Evolutionary conservation across 768 basidiomycete genomes (phyloP).

Genomic region (Amanita muscaria): DNA sequence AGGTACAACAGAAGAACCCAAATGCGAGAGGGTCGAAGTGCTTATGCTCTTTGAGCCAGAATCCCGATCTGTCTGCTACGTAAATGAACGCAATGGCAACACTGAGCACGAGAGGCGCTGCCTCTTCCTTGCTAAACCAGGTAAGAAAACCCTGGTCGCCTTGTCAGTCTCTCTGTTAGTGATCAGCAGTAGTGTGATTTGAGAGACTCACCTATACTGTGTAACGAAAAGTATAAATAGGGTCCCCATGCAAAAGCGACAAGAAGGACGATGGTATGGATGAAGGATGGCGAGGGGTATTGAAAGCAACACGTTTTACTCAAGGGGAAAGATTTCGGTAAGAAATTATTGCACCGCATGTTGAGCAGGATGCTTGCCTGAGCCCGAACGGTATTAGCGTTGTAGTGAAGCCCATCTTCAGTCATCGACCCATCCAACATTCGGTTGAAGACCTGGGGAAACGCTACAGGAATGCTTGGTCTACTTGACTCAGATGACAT

Average conservation of each 20-base stretch:
- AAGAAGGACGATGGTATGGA: constrained; percentile 47
- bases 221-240: constrained; percentile 26
- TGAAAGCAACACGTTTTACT: constrained; percentile 75
- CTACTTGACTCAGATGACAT: constrained; percentile 17
- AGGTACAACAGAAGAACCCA: constrained; percentile 42
- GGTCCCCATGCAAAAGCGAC: constrained; percentile 45
- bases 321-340: constrained; percentile 54
- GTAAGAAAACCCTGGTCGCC: not conserved
- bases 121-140: constrained; percentile 8
- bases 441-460: constrained; percentile 75
- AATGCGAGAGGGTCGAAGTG: constrained; percentile 68
- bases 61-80: constrained; percentile 73
- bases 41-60: constrained; percentile 90
- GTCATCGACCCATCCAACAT: constrained; percentile 71
- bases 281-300: constrained; percentile 57
- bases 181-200: not conserved
- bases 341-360: constrained; percentile 65
- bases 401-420: constrained; percentile 80
- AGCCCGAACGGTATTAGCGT: constrained; percentile 44
- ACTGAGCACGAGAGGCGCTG: constrained; percentile 54
- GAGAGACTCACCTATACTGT: constrained; percentile 13
- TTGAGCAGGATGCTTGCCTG: constrained; percentile 80
- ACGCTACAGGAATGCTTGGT: constrained; percentile 32
- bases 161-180: not conserved
- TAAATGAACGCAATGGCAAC: constrained; percentile 60